phyloP scores from a whole-genome alignment of 352 stramenopile genomes.

The Phytopythium boreale region DNA sequence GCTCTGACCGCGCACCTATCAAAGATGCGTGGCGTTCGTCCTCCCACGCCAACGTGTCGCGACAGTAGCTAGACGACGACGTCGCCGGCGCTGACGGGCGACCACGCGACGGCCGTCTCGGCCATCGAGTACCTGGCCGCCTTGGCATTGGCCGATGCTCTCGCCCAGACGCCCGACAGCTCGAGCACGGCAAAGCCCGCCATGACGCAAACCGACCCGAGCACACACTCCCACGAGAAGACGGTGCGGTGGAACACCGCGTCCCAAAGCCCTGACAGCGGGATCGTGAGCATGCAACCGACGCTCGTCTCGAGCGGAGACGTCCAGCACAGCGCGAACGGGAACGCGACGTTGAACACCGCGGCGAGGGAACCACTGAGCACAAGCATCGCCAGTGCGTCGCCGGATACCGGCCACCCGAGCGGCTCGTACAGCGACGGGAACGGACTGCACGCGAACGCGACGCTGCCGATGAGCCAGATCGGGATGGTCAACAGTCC shows the following conservation, averaged over 20 bases:
- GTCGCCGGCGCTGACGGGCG: slow-evolving; percentile 1
- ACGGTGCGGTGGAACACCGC: slow-evolving; percentile 38
- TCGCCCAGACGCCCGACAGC: neutral
- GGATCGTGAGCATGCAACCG: slow-evolving; percentile 61
- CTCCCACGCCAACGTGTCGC: too few species aligned
- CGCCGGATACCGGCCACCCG: slow-evolving; percentile 30
- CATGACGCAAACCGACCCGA: slow-evolving; percentile 51
- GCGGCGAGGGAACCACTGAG: slow-evolving; percentile 32
- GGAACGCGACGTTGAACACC: slow-evolving; percentile 38
- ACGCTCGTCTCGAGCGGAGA: slow-evolving; percentile 59
- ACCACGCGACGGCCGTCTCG: slow-evolving; percentile 2
- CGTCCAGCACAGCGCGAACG: slow-evolving; percentile 49
- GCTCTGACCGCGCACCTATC: too few species aligned
- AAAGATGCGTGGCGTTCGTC: too few species aligned
- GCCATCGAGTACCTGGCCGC: slow-evolving; percentile 3
- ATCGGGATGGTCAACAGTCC: slow-evolving; percentile 43
- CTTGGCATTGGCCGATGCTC: slow-evolving; percentile 1
- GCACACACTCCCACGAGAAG: slow-evolving; percentile 51
- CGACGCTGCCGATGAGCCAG: slow-evolving; percentile 45
- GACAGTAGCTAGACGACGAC: neutral
- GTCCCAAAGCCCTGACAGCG: slow-evolving; percentile 46
- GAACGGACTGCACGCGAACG: slow-evolving; percentile 34
- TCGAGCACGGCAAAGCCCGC: slow-evolving; percentile 46
- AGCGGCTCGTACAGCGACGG: slow-evolving; percentile 44
- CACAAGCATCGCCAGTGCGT: slow-evolving; percentile 35